Base-by-base conservation (phyloP, 345 rosid genomes). In the Gossypium raimondii region DNA sequence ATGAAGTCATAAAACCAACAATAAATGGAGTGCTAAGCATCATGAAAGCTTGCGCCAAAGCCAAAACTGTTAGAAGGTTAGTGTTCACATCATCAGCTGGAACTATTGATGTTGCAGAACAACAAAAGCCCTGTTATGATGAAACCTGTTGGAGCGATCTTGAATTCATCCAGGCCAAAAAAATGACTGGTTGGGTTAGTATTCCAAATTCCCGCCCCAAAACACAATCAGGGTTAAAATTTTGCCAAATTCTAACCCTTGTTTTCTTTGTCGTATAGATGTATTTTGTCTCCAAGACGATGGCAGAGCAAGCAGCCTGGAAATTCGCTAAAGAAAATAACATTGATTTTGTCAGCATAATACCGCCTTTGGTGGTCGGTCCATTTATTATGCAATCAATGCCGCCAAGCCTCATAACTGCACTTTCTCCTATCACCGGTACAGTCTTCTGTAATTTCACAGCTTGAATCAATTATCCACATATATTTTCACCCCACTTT, bases 71-170 rank as follows among this genome's bases (percentile, higher is more conserved):
- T 11, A 57, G 18, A 27, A 51, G 80, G 25, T 38, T 80, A 14
- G 78, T 80, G 4, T 81, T 74, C 73, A 84, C 87, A 2, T 82
- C 87, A 2, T 67, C 85, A 2, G 81, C 85, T 0, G 83, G 78
- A 73, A 60, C 84, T 2, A 53, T 82, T 1, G 60, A 24, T 10
- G 73, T 48, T 48, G 22, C 29, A 29, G 71, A 75, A 24, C 53
- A 80, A 16, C 63, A 17, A 22, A 38, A 51, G 27, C 63, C 45
- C 1, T 57, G 48, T 6, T 78, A 70, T 3, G 83, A 84, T 29
- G 87, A 84, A 68, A 76, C 12, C 67, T 18, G 59, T 57, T 82
- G 87, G 87, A 84, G 78, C 16, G 85, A 82, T 27, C 2, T 82
- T 18, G 83, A 82, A 12, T 84, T 75, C 47, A 14, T 73, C 41